A percentile compares a stretch with the other conserved stretches of the same genome.
Conservation (phyloP, 1,284 basidiomycete genomes). For the Pholiota adiposa region DNA sequence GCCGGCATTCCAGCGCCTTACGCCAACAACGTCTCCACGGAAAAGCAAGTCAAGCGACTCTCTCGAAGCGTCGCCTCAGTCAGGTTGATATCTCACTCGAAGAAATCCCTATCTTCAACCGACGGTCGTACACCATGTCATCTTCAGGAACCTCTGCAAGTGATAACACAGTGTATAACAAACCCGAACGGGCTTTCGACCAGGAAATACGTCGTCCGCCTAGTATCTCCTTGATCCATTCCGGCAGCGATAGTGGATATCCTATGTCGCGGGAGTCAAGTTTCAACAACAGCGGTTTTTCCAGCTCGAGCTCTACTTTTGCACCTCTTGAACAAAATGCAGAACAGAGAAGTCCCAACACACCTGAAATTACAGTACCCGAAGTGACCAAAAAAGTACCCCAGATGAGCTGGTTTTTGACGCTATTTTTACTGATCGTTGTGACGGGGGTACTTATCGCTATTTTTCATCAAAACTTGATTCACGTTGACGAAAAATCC, state of each 20-base stretch:
- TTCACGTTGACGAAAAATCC: not conserved
- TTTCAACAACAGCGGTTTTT: constrained; percentile 14
- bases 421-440: constrained; percentile 55
- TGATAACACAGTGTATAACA: constrained; percentile 14
- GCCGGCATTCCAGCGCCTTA: constrained; percentile 38
- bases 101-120: constrained; percentile 9
- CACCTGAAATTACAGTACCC: constrained; percentile 27
- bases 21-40: constrained; percentile 30
- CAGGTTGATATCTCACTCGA: constrained; percentile 14
- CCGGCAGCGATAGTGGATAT: constrained; percentile 5
- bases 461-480: not conserved
- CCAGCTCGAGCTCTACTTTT: constrained; percentile 12
- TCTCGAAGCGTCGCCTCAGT: constrained; percentile 3
- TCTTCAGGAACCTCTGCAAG: constrained; percentile 23
- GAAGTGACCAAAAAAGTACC: constrained; percentile 39
- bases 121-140: constrained; percentile 21
- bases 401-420: constrained; percentile 63
- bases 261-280: constrained; percentile 24
- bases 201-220: constrained; percentile 13
- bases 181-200: constrained; percentile 8
- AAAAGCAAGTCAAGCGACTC: constrained; percentile 10
- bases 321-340: not conserved
- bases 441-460: constrained; percentile 70
- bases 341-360: not conserved
- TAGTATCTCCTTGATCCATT: constrained; percentile 13